Conservation (phyloP, 2,329 filamentous ascomycete genomes). For the Beauveria pseudobassiana region DNA sequence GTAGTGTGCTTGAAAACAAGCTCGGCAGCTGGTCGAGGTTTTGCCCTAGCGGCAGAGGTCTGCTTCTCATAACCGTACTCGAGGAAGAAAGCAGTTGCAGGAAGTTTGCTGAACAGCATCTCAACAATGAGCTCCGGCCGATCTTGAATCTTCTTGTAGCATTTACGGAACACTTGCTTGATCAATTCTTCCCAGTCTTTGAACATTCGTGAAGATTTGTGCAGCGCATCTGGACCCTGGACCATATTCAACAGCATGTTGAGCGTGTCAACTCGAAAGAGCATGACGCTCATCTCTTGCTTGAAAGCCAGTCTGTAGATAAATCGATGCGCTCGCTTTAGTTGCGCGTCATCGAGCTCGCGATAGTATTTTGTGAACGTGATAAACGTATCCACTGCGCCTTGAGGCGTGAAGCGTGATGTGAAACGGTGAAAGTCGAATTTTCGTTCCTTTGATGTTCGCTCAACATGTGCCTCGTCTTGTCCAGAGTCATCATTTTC, state of each 20-base stretch:
- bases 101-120: constrained; percentile 90
- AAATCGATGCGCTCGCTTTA: constrained; percentile 89
- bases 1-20: constrained; percentile 72
- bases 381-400: constrained; percentile 83
- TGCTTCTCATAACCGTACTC: constrained; percentile 86
- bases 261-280: constrained; percentile 88
- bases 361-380: constrained; percentile 71
- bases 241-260: constrained; percentile 85
- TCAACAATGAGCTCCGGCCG: constrained; percentile 82
- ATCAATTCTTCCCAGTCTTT: constrained; percentile 89
- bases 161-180: constrained; percentile 73
- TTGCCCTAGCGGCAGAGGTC: constrained; percentile 55
- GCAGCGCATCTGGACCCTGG: constrained; percentile 74
- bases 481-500: constrained; percentile 64
- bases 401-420: constrained; percentile 72
- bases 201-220: constrained; percentile 57
- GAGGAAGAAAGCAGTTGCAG: constrained; percentile 73
- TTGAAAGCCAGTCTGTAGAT: constrained; percentile 95
- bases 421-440: constrained; percentile 89
- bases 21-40: constrained; percentile 66
- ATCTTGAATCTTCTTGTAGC: constrained; percentile 77
- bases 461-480: constrained; percentile 64
- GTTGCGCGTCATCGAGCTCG: constrained; percentile 69
- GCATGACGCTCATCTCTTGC: constrained; percentile 78
- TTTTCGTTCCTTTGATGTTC: constrained; percentile 71